phyloP scores from a whole-genome alignment of 306 rosid genomes.

The Nissolia schottii region DNA sequence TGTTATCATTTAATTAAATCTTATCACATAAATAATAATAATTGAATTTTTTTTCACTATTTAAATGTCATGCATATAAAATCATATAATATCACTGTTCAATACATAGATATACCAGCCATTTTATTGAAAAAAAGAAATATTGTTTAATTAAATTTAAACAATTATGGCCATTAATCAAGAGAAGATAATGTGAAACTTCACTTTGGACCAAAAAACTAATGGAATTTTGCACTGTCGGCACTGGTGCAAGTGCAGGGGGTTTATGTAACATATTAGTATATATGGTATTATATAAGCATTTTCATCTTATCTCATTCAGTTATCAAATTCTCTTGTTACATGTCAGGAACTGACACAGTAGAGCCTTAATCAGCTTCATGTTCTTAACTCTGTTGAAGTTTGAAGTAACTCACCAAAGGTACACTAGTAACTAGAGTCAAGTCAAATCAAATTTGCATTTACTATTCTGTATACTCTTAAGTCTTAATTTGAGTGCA shows the following conservation, averaged over 20 bases:
- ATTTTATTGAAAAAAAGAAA: too few relatives aligned
- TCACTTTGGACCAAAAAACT: not conserved
- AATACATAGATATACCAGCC: not conserved
- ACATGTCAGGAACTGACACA: constrained; percentile 30
- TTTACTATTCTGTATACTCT: not conserved
- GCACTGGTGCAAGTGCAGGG: not conserved
- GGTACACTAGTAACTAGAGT: not conserved
- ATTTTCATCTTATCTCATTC: not conserved
- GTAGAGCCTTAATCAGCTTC: constrained; percentile 17
- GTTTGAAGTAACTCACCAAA: constrained; percentile 35
- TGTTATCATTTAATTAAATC: too few relatives aligned
- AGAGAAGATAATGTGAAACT: not conserved
- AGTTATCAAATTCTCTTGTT: constrained; percentile 13
- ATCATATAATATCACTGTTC: not conserved
- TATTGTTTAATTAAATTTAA: not conserved
- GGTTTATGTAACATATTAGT: not conserved
- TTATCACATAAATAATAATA: too few relatives aligned
- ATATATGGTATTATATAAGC: not conserved
- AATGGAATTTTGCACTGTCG: constrained; percentile 15
- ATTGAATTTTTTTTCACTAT: too few relatives aligned
- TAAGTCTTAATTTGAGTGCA: constrained; percentile 19
- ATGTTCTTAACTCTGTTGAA: constrained; percentile 11
- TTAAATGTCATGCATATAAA: too few relatives aligned
- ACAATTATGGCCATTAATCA: not conserved
- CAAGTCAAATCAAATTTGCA: constrained; percentile 33